A percentile compares a stretch with the other conserved stretches of the same genome.
Conservation (phyloP, 805 yeast genomes). For the Lipomyces starkeyi region DNA sequence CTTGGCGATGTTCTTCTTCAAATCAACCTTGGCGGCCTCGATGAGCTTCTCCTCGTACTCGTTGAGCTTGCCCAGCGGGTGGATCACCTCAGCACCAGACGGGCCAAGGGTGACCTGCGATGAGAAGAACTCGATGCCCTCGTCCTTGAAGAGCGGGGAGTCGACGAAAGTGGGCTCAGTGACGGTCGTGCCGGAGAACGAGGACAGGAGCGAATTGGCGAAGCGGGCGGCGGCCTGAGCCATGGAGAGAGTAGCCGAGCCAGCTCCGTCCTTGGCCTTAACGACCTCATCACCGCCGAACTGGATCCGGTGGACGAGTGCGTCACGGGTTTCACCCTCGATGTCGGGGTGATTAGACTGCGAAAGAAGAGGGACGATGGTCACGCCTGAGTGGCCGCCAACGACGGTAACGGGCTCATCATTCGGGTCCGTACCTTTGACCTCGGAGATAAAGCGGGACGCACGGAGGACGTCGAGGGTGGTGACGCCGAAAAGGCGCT, state of each 20-base stretch:
- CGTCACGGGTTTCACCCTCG: slow-evolving; percentile 67
- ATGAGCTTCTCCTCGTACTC: slow-evolving; percentile 85
- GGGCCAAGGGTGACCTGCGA: slow-evolving; percentile 91
- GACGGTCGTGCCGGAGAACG: slow-evolving; percentile 53
- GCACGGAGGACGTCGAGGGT: slow-evolving; percentile 91
- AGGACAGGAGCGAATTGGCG: slow-evolving; percentile 58
- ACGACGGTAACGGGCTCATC: slow-evolving; percentile 83
- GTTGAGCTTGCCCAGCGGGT: slow-evolving; percentile 70
- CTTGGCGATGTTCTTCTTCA: slow-evolving; percentile 88
- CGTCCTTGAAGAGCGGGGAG: slow-evolving; percentile 78
- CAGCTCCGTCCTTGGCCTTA: slow-evolving; percentile 91
- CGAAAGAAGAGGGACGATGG: slow-evolving; percentile 91
- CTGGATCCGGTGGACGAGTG: slow-evolving; percentile 84
- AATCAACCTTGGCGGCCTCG: slow-evolving; percentile 82
- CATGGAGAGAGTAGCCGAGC: slow-evolving; percentile 92
- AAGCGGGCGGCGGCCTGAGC: slow-evolving; percentile 70
- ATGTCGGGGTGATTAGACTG: slow-evolving; percentile 69
- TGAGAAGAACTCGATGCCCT: slow-evolving; percentile 97
- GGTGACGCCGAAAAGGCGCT: slow-evolving; percentile 94
- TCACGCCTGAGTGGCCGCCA: slow-evolving; percentile 97
- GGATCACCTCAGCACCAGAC: slow-evolving; percentile 71
- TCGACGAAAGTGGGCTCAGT: slow-evolving; percentile 64
- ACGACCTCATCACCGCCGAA: slow-evolving; percentile 97
- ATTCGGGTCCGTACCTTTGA: slow-evolving; percentile 73
- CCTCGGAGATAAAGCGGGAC: slow-evolving; percentile 79